Conservation (phyloP, 495 filamentous ascomycete species). For the Penicillium canariense region DNA sequence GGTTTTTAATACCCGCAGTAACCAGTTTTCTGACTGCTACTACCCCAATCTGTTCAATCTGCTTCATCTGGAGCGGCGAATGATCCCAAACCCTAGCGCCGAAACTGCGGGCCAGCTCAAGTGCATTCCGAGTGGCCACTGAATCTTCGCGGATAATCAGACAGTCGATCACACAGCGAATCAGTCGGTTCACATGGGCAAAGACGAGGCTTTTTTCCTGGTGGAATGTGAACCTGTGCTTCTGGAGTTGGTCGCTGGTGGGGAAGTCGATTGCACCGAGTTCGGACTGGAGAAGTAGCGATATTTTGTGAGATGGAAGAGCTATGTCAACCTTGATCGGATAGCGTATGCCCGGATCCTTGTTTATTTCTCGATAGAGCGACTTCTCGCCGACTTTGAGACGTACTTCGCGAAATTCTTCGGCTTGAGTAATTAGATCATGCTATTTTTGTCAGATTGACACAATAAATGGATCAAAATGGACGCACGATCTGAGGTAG, state of each 20-base stretch:
- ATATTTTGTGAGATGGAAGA: constrained; percentile 78
- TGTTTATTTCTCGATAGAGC: constrained; percentile 81
- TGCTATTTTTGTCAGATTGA: constrained; percentile 53
- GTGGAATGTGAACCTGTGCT: constrained; percentile 58
- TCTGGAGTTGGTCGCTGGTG: constrained; percentile 56
- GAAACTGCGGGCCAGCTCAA: constrained; percentile 78
- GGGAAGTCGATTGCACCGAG: constrained; percentile 76
- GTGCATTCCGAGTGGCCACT: constrained; percentile 60
- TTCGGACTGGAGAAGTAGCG: constrained; percentile 76
- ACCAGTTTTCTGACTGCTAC: constrained; percentile 77
- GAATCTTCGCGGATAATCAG: constrained; percentile 67
- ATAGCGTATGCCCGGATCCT: constrained; percentile 65
- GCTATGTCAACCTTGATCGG: constrained; percentile 77
- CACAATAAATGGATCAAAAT: neutral
- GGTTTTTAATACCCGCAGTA: constrained; percentile 63
- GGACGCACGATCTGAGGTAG: constrained; percentile 69
- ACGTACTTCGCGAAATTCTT: constrained; percentile 75
- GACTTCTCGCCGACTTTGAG: constrained; percentile 73
- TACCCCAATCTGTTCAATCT: constrained; percentile 78
- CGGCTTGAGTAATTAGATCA: constrained; percentile 62
- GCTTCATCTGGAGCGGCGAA: constrained; percentile 79
- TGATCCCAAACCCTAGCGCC: constrained; percentile 83
- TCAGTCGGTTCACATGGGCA: constrained; percentile 67
- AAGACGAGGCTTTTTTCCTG: constrained; percentile 74
- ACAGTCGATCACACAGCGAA: constrained; percentile 86